Evolutionary conservation across 805 yeast species (phyloP), one percentile per base, ranked within the genome.

Genomic region (Saccharomycopsis capsularis): DNA sequence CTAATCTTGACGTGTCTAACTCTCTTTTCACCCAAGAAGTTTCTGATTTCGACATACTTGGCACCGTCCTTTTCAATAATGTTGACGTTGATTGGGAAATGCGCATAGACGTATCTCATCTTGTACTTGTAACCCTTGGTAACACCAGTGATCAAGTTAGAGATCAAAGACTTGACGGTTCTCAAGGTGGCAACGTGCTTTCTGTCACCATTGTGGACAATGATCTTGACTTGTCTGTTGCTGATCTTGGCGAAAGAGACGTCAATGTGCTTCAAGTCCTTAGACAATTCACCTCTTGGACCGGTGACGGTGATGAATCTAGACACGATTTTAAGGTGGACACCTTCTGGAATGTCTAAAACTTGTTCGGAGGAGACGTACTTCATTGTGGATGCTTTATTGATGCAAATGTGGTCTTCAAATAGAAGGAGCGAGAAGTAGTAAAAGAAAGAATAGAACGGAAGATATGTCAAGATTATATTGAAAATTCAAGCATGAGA

Each of bases 21-120:
- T 75, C 88, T 81, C 85, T 89, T 93, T 81, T 93, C 98, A 78
- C 99, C 99, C 76, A 93, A 83, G 85, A 87, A 93, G 81, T 93
- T 93, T 87, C 98, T 90, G 80, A 93, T 90, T 80, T 93, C 98
- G 64, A 91, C 85, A 67, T 67, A 79, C 58, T 78, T 73, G 47
- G 69, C 64, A 62, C 85, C 87, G 53, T 91, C 91, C 66, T 78
- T 76, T 60, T 85, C 87, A 69, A 85, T 70, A 62, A 89, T 73
- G 80, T 90, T 91, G 63, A 93, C 96, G 77, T 93, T 93, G 77
- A 95, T 93, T 73, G 99, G 99, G 96, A 93, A 93, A 87, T 93
- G 99, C 83, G 99, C 99, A 71, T 91, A 95, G 59, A 93, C 99
- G 74, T 88, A 90, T 82, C 98, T 89, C 97, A 93, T 85, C 86